phyloP scores from a whole-genome alignment of 163 green algal genomes.

The Prototheca cutis region DNA sequence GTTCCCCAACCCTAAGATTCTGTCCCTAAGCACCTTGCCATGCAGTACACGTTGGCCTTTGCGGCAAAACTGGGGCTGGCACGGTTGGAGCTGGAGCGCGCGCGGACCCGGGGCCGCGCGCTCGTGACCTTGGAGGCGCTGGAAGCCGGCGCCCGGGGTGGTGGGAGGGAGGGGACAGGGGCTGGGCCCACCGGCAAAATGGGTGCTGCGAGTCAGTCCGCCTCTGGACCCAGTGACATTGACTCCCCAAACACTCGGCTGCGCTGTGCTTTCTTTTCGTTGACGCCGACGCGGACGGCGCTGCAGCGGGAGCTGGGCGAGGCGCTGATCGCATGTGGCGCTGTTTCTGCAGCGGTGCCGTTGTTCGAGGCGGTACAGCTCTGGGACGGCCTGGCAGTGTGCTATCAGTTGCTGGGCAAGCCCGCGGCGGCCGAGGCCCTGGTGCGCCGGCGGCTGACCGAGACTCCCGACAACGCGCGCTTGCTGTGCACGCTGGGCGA shows the following conservation, averaged over 20 bases:
- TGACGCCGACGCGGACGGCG: slow-evolving; percentile 33
- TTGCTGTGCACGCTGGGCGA: slow-evolving; percentile 80
- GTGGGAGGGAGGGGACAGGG: too few relatives aligned
- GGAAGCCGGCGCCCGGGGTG: slow-evolving; percentile 2
- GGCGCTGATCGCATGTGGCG: slow-evolving; percentile 53
- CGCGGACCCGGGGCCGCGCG: slow-evolving; percentile 61
- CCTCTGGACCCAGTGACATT: too few relatives aligned
- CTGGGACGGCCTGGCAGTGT: slow-evolving; percentile 79
- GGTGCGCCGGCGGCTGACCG: slow-evolving; percentile 44
- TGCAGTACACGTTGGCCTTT: slow-evolving; percentile 31
- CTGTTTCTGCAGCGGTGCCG: slow-evolving; percentile 59
- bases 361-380: slow-evolving; percentile 77
- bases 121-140: slow-evolving; percentile 60
- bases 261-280: slow-evolving; percentile 34
- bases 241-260: not conserved
- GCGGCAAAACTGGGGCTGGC: slow-evolving; percentile 32
- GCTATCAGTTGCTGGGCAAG: slow-evolving; percentile 78
- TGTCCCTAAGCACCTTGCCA: too few relatives aligned
- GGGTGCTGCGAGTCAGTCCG: too few relatives aligned
- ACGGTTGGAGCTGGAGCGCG: slow-evolving; percentile 54
- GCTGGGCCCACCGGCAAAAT: too few relatives aligned
- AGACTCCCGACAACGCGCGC: slow-evolving; percentile 51
- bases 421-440: slow-evolving; percentile 40
- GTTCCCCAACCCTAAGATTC: too few relatives aligned
- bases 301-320: slow-evolving; percentile 67